Evolutionary conservation across 495 filamentous ascomycete genomes (phyloP), one percentile per base, ranked within the genome.

Genomic region (Penicillium chermesinum): DNA sequence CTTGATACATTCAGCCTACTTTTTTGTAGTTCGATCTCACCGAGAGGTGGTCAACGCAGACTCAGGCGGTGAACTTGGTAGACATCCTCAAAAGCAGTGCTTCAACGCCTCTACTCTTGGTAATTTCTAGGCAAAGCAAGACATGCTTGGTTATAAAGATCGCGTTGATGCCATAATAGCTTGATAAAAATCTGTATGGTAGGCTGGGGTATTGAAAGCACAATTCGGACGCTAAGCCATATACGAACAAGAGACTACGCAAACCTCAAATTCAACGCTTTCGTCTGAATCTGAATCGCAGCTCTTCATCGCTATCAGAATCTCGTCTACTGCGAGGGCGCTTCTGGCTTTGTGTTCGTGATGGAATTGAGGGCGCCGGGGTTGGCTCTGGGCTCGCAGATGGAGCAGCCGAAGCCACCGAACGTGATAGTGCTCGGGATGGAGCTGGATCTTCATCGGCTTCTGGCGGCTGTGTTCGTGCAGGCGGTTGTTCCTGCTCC

Each of bases 231-330:
- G 25, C 25, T 30, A 30, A 30, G 10, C 27, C 46, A 25, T 20
- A 41, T 39, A 20, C 13, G 39, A 46, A 25, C 34, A 38, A 46
- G 17, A 37, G 7, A 20, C 8, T 33, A 41, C 40, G 49, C 14
- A n/a, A 1, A 35, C 2, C 38, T 10, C 18, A 15, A 46, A 35
- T 20, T 54, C 58, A 69, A 7, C 69, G 70, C 55, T 75, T 76
- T 36, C 78, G 72, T 38, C 77, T 70, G 53, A 85, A 83, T 49
- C 77, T 73, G 56, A 85, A 82, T 7, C 73, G 73, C 40, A 74
- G 65, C 41, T 75, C 80, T 18, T 79, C 80, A 39, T 77, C 75
- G 47, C 71, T 74, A 22, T 73, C 71, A 8, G 62, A 69, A 13
- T 71, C 64, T 10, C 49, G 59, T 4, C 55, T 58, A 27, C 64